Evolutionary conservation across 345 rosid species (phyloP), one percentile per base, ranked within the genome.

Genomic region (Limnanthes douglasii): DNA sequence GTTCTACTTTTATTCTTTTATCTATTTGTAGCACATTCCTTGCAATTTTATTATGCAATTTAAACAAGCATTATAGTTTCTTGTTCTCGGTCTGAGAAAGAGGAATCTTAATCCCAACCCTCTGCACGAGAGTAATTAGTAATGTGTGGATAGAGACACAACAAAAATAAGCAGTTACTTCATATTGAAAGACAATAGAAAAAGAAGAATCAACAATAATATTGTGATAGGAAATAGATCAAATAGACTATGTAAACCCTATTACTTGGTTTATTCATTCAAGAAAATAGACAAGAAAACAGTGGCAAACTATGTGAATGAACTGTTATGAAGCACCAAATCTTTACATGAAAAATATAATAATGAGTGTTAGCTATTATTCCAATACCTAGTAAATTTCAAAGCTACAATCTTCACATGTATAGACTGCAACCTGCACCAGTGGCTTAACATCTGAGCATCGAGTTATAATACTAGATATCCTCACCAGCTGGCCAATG

Each of bases 401-500:
- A 56, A 70, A 78, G 22, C 96, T 88, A 48, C 96, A 90, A 13
- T 80, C 93, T 64, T 90, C 98, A 41, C 98, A 90, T 12, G 98
- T 84, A 61, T 90, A 90, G 1, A 90, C 96, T 42, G 98, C 94
- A 6, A 90, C 94, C 26, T 84, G 88, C 95, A 90, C 84, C 47
- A 90, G 60, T 37, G 98, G 96, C 71, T 90, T 90, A 40, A 90
- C 98, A 65, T 90, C 98, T 11, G 98, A 90, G 51, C 98, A 90
- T 5, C 96, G 93, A 8, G 94, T 90, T 41, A 90, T 73, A 67
- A 90, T 85, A 37, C 98, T 96, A 17, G 96, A 72, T 59, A 66
- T 75, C 50, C 65, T 75, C 2, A 90, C 94, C 57, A 90, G 92
- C 46, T 84, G 94, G 14, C 96, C 98, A 52, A 90, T 84, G 40